Evolutionary conservation across 768 basidiomycete species (phyloP), one percentile per base, ranked within the genome.

Genomic region (Boletellus emodensis): DNA sequence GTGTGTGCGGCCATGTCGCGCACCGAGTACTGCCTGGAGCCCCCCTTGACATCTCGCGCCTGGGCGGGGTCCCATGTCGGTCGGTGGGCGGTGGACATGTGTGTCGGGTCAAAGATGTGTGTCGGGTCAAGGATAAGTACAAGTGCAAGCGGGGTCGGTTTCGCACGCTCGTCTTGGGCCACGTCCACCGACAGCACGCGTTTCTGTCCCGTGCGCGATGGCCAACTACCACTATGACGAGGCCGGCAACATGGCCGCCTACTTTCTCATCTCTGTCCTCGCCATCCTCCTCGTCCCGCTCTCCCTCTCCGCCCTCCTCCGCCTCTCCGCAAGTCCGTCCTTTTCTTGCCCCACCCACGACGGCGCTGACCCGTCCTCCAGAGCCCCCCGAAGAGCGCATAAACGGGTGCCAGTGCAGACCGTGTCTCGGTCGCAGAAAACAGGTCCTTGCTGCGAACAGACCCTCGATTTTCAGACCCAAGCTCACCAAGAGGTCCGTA

Each of bases 31-130:
- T 95, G 92, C 51, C 91, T 83, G 45, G 93, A 94, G 51, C 91
- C 92, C 4, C 89, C 88, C 66, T 90, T 92, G 54, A 92, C 85
- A 71, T 96, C 92, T 60, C 84, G 83, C 32, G 90, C 95, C 70
- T 94, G 90, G 0, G 94, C 94, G 2, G 95, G 95, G 58, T 94
- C 90, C 94, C 94, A 98, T 82, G 91, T 94, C 60, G 91, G 91
- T 72, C 91, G 83, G 68, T 94, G 91, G 4, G 90, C 90, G 74
- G 89, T 93, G 46, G 90, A 92, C 90, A 91, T 90, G 35, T 28
- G 26, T 20, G 20, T 20, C 20, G 20, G 20, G 20, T 20, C 28
- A 6, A 9, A 4, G 28, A 28, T 28, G 26, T 8, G 26, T 20
- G 20, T 20, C 20, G 20, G 20, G 20, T 20, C 28, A 6, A 9